Percentiles rank a stretch among this genome's conserved stretches.
Evolutionary conservation across 2,329 filamentous ascomycete genomes (phyloP).

Genomic region (Sporothrix humicola): DNA sequence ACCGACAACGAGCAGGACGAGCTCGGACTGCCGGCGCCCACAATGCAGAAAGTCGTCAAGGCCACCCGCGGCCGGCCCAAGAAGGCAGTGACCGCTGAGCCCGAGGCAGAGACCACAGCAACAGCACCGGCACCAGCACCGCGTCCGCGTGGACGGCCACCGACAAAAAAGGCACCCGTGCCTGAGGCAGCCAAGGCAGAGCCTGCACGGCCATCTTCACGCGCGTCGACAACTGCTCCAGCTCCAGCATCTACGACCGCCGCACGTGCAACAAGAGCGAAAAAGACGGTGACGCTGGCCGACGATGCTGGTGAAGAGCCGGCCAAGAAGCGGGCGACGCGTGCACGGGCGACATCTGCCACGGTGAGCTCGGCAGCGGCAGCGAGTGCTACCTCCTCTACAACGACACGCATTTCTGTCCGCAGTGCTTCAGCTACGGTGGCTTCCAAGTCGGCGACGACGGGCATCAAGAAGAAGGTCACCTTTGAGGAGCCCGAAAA

Average conservation of each 20-base stretch:
- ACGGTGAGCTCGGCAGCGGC: conserved; percentile 29
- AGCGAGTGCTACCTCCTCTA: conserved; percentile 37
- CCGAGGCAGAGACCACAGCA: conserved; percentile 40
- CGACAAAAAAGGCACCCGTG: conserved; percentile 38
- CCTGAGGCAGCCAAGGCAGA: conserved; percentile 21
- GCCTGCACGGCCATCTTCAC: conserved; percentile 20
- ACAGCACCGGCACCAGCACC: conserved; percentile 45
- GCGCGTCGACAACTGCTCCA: conserved; percentile 15
- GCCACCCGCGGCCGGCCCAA: conserved; percentile 54
- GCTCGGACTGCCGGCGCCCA: conserved; percentile 39
- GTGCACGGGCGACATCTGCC: conserved; percentile 41
- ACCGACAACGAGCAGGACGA: conserved; percentile 49
- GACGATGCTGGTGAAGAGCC: conserved; percentile 40
- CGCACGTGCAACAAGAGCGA: conserved; percentile 46
- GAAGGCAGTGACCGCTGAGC: conserved; percentile 48
- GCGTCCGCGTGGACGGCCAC: conserved; percentile 39
- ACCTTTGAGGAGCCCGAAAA: conserved; percentile 70
- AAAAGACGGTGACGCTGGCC: conserved; percentile 40
- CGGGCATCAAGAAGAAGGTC: conserved; percentile 62
- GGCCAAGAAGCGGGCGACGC: conserved; percentile 46
- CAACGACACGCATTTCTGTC: conserved; percentile 47
- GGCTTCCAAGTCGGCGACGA: conserved; percentile 41
- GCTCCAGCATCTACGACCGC: conserved; percentile 14
- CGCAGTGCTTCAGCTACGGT: conserved; percentile 47
- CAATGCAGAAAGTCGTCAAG: conserved; percentile 45